Evolutionary conservation across 1,139 yeast species (phyloP).

Genomic region (Blastobotrys petasosporus): DNA sequence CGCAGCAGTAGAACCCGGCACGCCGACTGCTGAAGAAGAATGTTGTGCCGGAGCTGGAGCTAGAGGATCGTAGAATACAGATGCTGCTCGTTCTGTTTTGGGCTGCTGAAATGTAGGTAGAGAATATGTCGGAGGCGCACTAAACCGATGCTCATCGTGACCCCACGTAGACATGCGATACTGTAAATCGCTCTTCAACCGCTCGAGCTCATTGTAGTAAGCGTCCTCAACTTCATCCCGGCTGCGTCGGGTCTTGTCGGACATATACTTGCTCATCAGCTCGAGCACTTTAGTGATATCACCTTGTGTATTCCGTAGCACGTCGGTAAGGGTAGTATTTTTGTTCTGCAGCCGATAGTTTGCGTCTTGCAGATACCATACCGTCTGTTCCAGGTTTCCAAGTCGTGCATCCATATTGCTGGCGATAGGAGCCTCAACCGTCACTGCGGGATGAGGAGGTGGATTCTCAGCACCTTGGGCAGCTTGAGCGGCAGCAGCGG

Average conservation of each 20-base stretch:
- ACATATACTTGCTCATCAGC: constrained; percentile 8
- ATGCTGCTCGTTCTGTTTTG: constrained; percentile 24
- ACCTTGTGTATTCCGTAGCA: constrained; percentile 18
- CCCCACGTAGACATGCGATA: constrained; percentile 4
- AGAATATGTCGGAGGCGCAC: not conserved
- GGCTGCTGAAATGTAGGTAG: constrained; percentile 4
- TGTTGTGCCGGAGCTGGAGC: constrained; percentile 21
- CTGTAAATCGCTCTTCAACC: constrained; percentile 7
- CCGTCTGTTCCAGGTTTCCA: constrained; percentile 20
- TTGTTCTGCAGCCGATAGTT: constrained; percentile 17
- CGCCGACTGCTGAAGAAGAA: too few species aligned
- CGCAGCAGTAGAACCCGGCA: not conserved
- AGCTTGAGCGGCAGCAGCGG: constrained; percentile 5
- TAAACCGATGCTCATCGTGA: constrained; percentile 1
- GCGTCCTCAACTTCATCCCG: not conserved
- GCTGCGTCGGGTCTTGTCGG: constrained; percentile 3
- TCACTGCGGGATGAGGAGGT: constrained; percentile 6
- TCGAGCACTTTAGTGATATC: constrained; percentile 19
- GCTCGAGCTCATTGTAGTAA: constrained; percentile 3
- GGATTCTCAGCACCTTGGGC: constrained; percentile 11
- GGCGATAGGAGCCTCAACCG: constrained; percentile 9
- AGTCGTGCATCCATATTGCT: constrained; percentile 10
- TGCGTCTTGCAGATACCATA: constrained; percentile 21
- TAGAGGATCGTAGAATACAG: constrained; percentile 28
- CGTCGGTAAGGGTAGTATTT: constrained; percentile 17